A percentile compares a stretch with the other conserved stretches of the same genome.
phyloP scores from a whole-genome alignment of 2,329 filamentous ascomycete species.

The Colletotrichum sp. region DNA sequence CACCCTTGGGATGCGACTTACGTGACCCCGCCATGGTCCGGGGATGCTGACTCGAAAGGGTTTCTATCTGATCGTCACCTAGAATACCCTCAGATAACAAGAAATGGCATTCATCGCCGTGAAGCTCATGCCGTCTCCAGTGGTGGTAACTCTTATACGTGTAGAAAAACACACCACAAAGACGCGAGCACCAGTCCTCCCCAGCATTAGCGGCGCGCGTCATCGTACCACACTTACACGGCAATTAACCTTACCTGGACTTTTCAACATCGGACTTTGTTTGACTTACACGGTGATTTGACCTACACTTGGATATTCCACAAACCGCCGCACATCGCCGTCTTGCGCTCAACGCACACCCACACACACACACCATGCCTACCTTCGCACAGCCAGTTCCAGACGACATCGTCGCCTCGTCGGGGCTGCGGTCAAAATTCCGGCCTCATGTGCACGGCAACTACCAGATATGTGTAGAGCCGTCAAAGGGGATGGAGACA shows the following conservation, averaged over 20 bases:
- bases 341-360: neutral
- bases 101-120: neutral
- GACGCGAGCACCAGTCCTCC: neutral
- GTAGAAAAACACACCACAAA: neutral
- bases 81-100: neutral
- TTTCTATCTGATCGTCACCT: neutral
- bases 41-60: neutral
- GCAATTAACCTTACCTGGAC: neutral
- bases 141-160: neutral
- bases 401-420: neutral
- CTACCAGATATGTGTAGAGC: neutral
- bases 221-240: neutral
- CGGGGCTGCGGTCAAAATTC: neutral
- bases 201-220: neutral
- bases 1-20: neutral
- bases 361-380: neutral
- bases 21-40: neutral
- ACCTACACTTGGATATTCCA: neutral
- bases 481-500: neutral
- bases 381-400: neutral
- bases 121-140: neutral
- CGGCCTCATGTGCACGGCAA: neutral
- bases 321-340: neutral
- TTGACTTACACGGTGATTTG: neutral
- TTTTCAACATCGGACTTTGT: neutral